Evolutionary conservation across 2,329 filamentous ascomycete genomes (phyloP).

Genomic region (Colletotrichum cereale): DNA sequence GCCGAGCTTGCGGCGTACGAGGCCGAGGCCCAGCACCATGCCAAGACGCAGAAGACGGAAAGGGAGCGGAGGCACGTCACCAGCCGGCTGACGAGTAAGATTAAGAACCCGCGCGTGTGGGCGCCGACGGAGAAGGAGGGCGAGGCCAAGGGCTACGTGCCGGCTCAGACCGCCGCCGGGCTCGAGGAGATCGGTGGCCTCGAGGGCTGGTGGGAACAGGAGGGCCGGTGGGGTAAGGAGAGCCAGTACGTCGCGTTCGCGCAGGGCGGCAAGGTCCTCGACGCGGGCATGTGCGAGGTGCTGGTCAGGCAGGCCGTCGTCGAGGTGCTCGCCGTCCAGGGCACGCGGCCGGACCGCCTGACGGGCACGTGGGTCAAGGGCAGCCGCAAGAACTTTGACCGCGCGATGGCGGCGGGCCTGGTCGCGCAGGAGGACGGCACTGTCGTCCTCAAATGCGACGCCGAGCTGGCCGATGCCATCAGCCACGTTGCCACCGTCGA

Average conservation of each 20-base stretch:
- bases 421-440: constrained; percentile 54
- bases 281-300: constrained; percentile 61
- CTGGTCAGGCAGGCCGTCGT: constrained; percentile 64
- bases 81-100: constrained; percentile 21
- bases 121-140: constrained; percentile 31
- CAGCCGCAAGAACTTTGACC: constrained; percentile 47
- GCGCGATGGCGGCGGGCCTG: constrained; percentile 53
- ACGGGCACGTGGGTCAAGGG: constrained; percentile 46
- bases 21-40: constrained; percentile 5
- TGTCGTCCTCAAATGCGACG: constrained; percentile 55
- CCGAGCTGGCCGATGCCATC: constrained; percentile 35
- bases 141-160: constrained; percentile 54
- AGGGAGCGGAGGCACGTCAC: not conserved
- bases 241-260: constrained; percentile 60
- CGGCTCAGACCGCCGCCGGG: constrained; percentile 59
- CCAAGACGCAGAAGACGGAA: not conserved
- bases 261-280: constrained; percentile 53
- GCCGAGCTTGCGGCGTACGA: constrained; percentile 41
- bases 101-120: constrained; percentile 1
- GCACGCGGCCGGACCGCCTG: constrained; percentile 40
- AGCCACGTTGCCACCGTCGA: constrained; percentile 39
- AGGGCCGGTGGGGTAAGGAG: constrained; percentile 63
- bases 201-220: constrained; percentile 65
- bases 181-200: constrained; percentile 63
- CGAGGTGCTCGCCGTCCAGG: constrained; percentile 61